Evolutionary conservation across 1,139 yeast species (phyloP), one percentile per base, ranked within the genome.

Genomic region (Kodamaea anthophila): DNA sequence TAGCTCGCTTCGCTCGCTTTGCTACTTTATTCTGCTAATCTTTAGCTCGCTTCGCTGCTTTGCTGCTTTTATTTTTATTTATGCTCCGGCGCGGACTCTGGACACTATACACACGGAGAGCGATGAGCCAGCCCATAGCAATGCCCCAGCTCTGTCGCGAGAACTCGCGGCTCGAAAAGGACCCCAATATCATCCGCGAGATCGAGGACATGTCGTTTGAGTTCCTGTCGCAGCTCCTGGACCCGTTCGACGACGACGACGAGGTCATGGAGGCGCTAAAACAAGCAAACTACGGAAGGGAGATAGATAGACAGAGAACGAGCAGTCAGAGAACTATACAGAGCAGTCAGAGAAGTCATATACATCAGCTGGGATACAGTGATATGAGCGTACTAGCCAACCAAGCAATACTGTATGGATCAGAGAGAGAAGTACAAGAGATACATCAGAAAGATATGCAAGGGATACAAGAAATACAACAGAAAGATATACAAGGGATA

Each of bases 181-280:
- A 31, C 20, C 34, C 34, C n/a, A 26, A 21, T 10, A 31, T 24
- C 21, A 28, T 31, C 26, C 24, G 19, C 15, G 34, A 31, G 16
- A 8, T 31, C 5, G 23, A 31, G 18, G 31, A 24, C 23, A 16
- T 31, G 21, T 28, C 31, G 11, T 29, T 29, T 18, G 28, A 29
- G 11, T 29, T 29, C 21, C 27, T 24, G 27, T 24, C 27, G 7
- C 27, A 24, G 10, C 19, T 16, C 5, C 5, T 5, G 10, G 27
- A 24, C 20, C 33, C 29, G 15, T 32, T 32, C 18, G 28, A 30
- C 13, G 35, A 32, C 21, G 35, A 33, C 18, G 36, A 33, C 9
- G 36, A 30, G 22, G 27, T 33, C 2, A 20, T 33, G 24, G 12
- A 23, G 18, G 33, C 33, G 3, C 23, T 22, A 11, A 15, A 26